These are phyloP conservation scores for Lipomyces anomalus DNA, from an alignment of 805 yeast genomes.

Conservation along the genomic window DNA sequence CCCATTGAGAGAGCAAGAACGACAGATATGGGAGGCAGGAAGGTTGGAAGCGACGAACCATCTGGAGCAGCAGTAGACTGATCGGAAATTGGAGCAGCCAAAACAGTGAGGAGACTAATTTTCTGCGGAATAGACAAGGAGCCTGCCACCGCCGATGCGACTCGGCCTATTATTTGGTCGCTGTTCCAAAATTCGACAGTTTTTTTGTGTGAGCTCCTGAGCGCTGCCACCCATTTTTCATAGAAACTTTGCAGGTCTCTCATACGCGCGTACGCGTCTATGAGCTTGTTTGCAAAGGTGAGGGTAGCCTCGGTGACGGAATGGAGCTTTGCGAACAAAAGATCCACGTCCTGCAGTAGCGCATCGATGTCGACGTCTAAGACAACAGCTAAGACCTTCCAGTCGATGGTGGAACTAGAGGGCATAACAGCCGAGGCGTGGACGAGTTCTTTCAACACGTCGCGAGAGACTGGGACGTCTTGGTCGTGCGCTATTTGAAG, in stretches of 20 bases:
- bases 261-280: neutral
- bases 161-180: neutral
- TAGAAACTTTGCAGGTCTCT: neutral
- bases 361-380: constrained; percentile 15
- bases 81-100: neutral
- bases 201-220: neutral
- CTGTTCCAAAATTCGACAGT: neutral
- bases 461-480: constrained; percentile 7
- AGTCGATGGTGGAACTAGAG: constrained; percentile 2
- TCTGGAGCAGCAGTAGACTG: no score
- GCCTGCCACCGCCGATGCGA: neutral
- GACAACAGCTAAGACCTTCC: constrained; percentile 13
- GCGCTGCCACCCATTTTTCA: neutral
- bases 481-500: constrained; percentile 1
- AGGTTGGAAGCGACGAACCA: no score
- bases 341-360: constrained; percentile 7
- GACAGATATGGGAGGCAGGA: no score
- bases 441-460: constrained; percentile 7
- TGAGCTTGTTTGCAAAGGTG: neutral
- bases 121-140: neutral
- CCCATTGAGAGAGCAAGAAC: neutral
- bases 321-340: neutral
- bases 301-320: neutral
- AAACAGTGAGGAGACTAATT: neutral
- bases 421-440: neutral